Evolutionary conservation across 495 filamentous ascomycete species (phyloP), one percentile per base, ranked within the genome.

Genomic region (Chaetomium cochliodes): DNA sequence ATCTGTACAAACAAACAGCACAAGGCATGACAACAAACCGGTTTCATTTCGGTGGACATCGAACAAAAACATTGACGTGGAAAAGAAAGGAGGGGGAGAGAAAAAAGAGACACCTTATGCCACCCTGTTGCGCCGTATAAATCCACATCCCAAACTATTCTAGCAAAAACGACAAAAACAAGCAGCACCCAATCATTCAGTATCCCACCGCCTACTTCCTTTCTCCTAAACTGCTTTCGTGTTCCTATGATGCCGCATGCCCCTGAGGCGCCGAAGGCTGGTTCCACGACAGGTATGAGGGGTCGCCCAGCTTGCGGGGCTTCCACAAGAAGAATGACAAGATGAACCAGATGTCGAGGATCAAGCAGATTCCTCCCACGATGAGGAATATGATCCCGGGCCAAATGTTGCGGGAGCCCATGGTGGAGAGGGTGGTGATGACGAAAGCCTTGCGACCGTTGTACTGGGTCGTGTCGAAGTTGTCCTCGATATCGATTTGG

Each of bases 281-380:
- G 78, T 98, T 97, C 96, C 96, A 99, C 11, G 90, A 91, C 46
- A 99, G 83, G 76, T 98, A 98, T 33, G 92, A 97, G 73, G 97
- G 94, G 75, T 99, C 94, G 30, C 94, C 94, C 51, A 99, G 85
- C 89, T 98, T 98, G 66, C 94, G 93, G 63, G 92, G 94, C 72
- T 90, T 93, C 73, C 73, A 75, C 73, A 98, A 85, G 65, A 97
- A 81, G 78, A 97, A 92, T 12, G 91, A 91, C 64, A 90, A 80
- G 15, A 93, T 92, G 77, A 99, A 99, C 58, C 97, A 70, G 18
- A 87, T 82, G 22, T 93, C 93, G 12, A 99, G 84, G 22, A 96
- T 74, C 59, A 98, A 85, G 77, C 96, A 99, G 65, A 97, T 84
- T 52, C 93, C 94, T 50, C 92, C 93, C 23, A 99, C 91, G 46